These are phyloP conservation scores for Gossypium raimondii DNA, from an alignment of 345 rosid genomes.

Conservation along the genomic window DNA sequence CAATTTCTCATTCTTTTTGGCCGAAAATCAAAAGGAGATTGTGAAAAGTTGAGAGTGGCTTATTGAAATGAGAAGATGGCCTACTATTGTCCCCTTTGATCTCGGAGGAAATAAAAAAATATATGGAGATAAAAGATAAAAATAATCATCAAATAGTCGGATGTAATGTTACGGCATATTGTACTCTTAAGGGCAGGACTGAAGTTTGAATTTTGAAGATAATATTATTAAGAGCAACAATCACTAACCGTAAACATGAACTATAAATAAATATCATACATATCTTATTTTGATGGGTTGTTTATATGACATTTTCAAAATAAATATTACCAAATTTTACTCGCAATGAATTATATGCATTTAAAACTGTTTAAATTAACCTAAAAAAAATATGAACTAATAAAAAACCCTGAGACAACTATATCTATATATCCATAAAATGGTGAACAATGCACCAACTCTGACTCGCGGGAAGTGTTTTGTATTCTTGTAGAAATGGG, in stretches of 20 bases:
- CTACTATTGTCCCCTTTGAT: background rate
- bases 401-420: background rate
- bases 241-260: too few species aligned
- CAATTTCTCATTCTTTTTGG: background rate
- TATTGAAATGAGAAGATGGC: background rate
- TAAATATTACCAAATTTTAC: too few species aligned
- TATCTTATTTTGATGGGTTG: too few species aligned
- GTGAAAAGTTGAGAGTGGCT: background rate
- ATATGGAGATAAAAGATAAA: too few species aligned
- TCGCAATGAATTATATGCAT: too few species aligned
- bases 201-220: too few species aligned
- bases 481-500: background rate
- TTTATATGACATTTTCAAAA: too few species aligned
- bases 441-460: background rate
- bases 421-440: constrained; percentile 36
- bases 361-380: too few species aligned
- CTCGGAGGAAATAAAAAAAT: background rate
- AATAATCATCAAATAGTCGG: too few species aligned
- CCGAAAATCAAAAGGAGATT: background rate
- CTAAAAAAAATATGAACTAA: too few species aligned
- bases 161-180: too few species aligned
- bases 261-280: too few species aligned
- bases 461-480: background rate
- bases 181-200: fast-evolving
- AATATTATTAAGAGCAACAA: fast-evolving